phyloP scores from a whole-genome alignment of 2,329 filamentous ascomycete species.

The Akanthomyces dipterigenus region DNA sequence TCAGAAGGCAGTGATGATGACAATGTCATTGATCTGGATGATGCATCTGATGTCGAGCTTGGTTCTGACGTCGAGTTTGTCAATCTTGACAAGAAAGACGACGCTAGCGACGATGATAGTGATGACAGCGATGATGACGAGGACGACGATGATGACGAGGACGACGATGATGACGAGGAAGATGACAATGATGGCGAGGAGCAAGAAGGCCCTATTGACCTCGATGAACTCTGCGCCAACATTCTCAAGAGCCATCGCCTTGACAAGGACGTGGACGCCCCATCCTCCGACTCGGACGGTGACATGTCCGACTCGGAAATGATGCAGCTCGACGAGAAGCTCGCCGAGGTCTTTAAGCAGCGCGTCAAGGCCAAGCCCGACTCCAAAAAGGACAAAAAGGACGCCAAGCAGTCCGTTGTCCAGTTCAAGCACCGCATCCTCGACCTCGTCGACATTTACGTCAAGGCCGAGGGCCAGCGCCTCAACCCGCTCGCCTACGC shows the following conservation, averaged over 20 bases:
- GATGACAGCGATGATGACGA: conserved; percentile 36
- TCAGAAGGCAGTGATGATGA: conserved; percentile 33
- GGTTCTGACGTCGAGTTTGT: conserved; percentile 45
- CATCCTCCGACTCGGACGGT: conserved; percentile 54
- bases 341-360: conserved; percentile 79
- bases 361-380: conserved; percentile 55
- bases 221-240: conserved; percentile 70
- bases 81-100: conserved; percentile 33
- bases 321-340: conserved; percentile 77
- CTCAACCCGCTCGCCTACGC: conserved; percentile 57
- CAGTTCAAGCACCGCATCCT: conserved; percentile 94
- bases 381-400: conserved; percentile 78
- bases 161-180: conserved; percentile 36
- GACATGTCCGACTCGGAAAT: conserved; percentile 97
- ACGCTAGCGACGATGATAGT: conserved; percentile 37
- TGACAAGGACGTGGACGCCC: conserved; percentile 51
- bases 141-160: conserved; percentile 41
- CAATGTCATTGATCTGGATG: conserved; percentile 24
- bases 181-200: conserved; percentile 35
- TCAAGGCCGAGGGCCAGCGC: conserved; percentile 64
- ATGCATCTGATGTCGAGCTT: conserved; percentile 40
- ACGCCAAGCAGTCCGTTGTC: conserved; percentile 80
- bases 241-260: conserved; percentile 67
- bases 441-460: conserved; percentile 78
- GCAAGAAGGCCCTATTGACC: conserved; percentile 37